Base-by-base conservation (phyloP, 2,329 filamentous ascomycete genomes). In the Fusarium sp. region DNA sequence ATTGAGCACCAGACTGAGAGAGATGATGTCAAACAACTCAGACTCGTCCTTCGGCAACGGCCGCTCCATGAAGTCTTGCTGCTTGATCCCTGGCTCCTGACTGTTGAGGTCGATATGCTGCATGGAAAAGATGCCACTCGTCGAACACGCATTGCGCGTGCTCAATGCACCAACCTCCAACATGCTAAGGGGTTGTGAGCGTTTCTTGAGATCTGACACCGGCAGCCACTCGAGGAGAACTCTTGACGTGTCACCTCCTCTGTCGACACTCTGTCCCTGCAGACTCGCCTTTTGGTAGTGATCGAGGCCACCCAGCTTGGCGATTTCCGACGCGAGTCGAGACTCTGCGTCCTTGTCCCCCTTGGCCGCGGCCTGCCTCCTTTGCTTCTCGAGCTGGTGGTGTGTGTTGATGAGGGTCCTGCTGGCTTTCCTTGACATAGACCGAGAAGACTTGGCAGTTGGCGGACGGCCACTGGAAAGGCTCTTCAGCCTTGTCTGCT, bases 61-160 rank as follows among this genome's bases (percentile, higher is more conserved):
- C 29, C 95, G 89, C 76, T 94, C 85, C 95, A 99, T 98, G 80
- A 99, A 98, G 82, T 99, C 95, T 81, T 98, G 95, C 82, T 97
- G 91, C 67, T 92, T 81, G 75, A 99, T 99, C 0, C 91, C 92
- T 1, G 92, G 87, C 56, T 92, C 92, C 80, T 97, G 95, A 69
- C 95, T 97, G 83, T 97, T 94, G 65, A 99, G 85, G 80, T 99
- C 97, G 81, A 99, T 98, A 73, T 95, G 90, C 71, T 92, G 89
- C 77, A 97, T 91, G 39, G 93, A 86, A 77, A 98, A 93, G 50
- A 89, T 81, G 8, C 87, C 87, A 71, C 92, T 93, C 69, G 86
- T 90, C 1, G 95, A 96, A 82, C 95, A 97, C 16, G 93, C 93
- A 81, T 99, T 99, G 43, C 89, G 88, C 4, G 92, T 93, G 76